Evolutionary conservation across 495 filamentous ascomycete genomes (phyloP).

Genomic region (Tricharina praecox): DNA sequence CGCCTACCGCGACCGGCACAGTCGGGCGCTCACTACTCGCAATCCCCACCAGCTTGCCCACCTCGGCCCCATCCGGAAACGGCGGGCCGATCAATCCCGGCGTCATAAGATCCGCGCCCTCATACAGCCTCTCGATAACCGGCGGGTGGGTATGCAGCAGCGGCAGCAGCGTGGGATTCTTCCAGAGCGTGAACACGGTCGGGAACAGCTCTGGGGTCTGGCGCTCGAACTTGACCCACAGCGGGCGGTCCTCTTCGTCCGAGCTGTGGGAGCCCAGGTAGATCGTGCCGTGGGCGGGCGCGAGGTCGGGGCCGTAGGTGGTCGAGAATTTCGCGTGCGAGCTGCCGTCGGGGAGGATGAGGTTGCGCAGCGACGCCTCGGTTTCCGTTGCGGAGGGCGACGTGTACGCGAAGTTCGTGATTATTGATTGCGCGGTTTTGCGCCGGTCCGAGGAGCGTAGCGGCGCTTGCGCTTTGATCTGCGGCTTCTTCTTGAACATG

Average conservation of each 20-base stretch:
- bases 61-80: conserved; percentile 44
- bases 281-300: conserved; percentile 45
- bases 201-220: conserved; percentile 34
- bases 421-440: conserved; percentile 54
- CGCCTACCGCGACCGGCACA: conserved; percentile 47
- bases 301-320: conserved; percentile 47
- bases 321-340: conserved; percentile 52
- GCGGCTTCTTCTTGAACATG: conserved; percentile 71
- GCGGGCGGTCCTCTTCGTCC: conserved; percentile 43
- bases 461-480: conserved; percentile 56
- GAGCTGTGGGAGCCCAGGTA: conserved; percentile 43
- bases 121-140: conserved; percentile 46
- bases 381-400: conserved; percentile 6
- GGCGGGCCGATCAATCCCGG: conserved; percentile 56
- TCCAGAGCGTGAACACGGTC: conserved; percentile 54
- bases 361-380: conserved; percentile 38
- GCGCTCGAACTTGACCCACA: conserved; percentile 45
- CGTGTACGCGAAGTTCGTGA: conserved; percentile 41
- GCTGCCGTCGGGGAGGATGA: conserved; percentile 47
- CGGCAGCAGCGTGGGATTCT: conserved; percentile 43
- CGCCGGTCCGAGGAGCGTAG: conserved; percentile 55
- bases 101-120: conserved; percentile 59
- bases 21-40: conserved; percentile 43
- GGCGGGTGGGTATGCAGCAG: conserved; percentile 45
- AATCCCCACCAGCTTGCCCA: conserved; percentile 48